Evolutionary conservation across 495 filamentous ascomycete species (phyloP).

Genomic region (Arthonia radiata): DNA sequence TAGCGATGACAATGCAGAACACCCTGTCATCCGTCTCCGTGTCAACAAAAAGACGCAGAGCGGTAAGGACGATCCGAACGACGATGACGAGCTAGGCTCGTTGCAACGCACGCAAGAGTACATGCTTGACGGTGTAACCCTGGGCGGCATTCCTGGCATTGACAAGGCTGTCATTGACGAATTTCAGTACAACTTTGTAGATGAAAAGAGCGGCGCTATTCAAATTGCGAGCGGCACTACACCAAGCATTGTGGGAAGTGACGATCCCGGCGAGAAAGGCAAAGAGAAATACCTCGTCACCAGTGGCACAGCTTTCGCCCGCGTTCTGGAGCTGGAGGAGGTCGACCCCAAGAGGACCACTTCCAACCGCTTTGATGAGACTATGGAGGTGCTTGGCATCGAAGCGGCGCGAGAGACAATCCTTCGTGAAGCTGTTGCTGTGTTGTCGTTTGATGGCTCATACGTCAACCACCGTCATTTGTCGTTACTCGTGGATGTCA

Average conservation of each 20-base stretch:
- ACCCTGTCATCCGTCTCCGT: conserved; percentile 82
- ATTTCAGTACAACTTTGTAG: conserved; percentile 34
- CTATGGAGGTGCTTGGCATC: conserved; percentile 84
- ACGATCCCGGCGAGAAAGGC: conserved; percentile 42
- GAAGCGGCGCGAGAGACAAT: conserved; percentile 74
- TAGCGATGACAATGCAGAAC: conserved; percentile 92
- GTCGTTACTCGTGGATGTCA: conserved; percentile 88
- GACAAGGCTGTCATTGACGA: conserved; percentile 81
- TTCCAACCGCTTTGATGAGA: conserved; percentile 85
- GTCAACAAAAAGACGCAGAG: conserved; percentile 44
- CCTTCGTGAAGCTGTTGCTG: conserved; percentile 64
- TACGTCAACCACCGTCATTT: conserved; percentile 98
- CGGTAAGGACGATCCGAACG: conserved; percentile 49
- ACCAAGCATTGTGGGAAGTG: conserved; percentile 42
- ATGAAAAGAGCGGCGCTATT: conserved; percentile 43
- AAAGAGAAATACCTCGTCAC: conserved; percentile 93
- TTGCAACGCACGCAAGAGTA: conserved; percentile 76
- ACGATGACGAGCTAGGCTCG: conserved; percentile 73
- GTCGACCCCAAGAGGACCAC: conserved; percentile 78
- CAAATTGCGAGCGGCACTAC: no score
- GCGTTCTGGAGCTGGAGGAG: conserved; percentile 64
- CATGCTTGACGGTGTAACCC: conserved; percentile 65
- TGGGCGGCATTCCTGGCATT: conserved; percentile 73
- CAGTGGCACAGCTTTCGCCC: conserved; percentile 56
- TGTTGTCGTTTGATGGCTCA: conserved; percentile 90